Evolutionary conservation across 1,284 basidiomycete genomes (phyloP), one percentile per base, ranked within the genome.

Genomic region (Paramarasmius palmivorus): DNA sequence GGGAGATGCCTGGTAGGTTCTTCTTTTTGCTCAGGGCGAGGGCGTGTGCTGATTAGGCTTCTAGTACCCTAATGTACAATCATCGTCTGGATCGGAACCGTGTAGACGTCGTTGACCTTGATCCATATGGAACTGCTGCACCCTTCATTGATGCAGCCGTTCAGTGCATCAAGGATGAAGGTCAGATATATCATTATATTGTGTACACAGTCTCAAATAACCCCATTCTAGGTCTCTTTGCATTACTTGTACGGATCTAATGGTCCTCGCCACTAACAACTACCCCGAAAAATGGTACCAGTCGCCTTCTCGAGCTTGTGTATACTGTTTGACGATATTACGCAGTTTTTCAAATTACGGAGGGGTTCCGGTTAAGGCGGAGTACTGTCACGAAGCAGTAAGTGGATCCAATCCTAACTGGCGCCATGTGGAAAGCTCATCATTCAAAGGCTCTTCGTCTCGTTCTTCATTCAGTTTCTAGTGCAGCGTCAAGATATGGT

Each of bases 131-230:
- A 0, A 96, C 94, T 4, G 97, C 97, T 1, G 90, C 94, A 2
- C 95, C 95, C 0, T 99, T 99, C 69, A 86, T 99, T 29, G 97
- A 99, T 64, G 89, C 88, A n/a, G 94, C 96, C 0, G 87, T 99
- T n/a, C 94, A 97, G 64, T 86, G 84, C 52, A 79, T 98, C 2
- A 82, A 84, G 22, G 95, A 97, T 61, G 93, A 90, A 65, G 95
- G 93, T 87, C 49, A 59, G 76, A 58, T 19, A 2, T 40, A 42
- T n/a, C 29, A 17, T n/a, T 25, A 49, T 41, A 25, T 17, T n/a
- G 29, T 49, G 22, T 26, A 35, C 15, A 14, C 44, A 12, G 41
- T 42, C 37, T 23, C 25, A 54, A n/a, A 41, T 35, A 36, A 57
- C 42, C 14, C 37, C 50, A 10, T 35, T 44, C 39, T 45, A 93